A percentile compares a stretch with the other conserved stretches of the same genome.
phyloP scores from a whole-genome alignment of 257 asterid genomes.

The Scutellaria minor region DNA sequence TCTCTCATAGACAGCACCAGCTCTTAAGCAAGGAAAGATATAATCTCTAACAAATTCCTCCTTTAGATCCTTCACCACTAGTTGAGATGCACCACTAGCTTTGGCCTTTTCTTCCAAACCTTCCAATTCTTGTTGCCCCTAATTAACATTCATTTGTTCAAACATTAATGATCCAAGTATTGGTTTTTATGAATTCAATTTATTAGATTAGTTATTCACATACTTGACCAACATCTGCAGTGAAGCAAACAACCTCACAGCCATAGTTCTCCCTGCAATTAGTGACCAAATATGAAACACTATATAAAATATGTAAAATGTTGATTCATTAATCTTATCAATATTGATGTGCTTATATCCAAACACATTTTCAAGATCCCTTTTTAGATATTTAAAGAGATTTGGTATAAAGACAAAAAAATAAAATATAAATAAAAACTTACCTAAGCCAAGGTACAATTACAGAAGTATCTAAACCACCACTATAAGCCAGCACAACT shows the following conservation, averaged over 20 bases:
- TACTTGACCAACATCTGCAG: conserved; percentile 98
- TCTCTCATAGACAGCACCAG: conserved; percentile 7
- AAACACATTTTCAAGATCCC: not conserved
- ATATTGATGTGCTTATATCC: not conserved
- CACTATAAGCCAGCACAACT: conserved; percentile 13
- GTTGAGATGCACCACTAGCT: conserved; percentile 1
- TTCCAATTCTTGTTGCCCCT: not conserved
- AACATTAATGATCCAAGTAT: not conserved
- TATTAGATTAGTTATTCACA: conserved; percentile 38
- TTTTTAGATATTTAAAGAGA: no score
- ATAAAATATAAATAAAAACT: not conserved
- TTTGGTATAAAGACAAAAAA: not conserved
- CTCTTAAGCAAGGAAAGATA: conserved; percentile 9
- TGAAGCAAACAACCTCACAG: conserved; percentile 95
- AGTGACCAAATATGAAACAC: not conserved
- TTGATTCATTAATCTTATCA: no score
- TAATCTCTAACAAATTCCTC: conserved; percentile 8
- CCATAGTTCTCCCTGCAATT: conserved; percentile 82
- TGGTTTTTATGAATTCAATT: not conserved
- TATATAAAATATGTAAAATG: no score
- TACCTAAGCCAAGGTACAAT: conserved; percentile 13
- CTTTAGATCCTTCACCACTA: conserved; percentile 10
- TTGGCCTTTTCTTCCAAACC: conserved; percentile 15
- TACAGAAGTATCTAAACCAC: conserved; percentile 15
- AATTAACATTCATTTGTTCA: not conserved